These are phyloP conservation scores for Takashimella tepidaria DNA, from an alignment of 1,284 basidiomycete species.

Conservation along the genomic window DNA sequence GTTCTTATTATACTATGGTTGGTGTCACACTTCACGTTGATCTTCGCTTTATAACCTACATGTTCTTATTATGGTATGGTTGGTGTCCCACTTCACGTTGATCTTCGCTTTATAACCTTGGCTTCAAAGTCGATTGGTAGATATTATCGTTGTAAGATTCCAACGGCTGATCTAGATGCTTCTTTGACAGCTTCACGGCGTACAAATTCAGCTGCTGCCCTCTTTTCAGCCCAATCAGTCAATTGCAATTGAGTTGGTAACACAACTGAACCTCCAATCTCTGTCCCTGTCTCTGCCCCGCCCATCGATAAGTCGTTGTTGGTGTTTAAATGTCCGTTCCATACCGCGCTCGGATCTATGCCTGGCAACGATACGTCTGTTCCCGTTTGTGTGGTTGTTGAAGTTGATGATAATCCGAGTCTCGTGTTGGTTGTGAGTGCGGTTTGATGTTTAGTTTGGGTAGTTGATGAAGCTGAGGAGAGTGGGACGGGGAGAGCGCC, in stretches of 20 bases:
- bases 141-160: slow-evolving; percentile 7
- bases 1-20: no score
- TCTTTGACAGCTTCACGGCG: slow-evolving; percentile 13
- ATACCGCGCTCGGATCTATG: background rate
- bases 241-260: slow-evolving; percentile 5
- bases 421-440: background rate
- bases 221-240: slow-evolving; percentile 12
- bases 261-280: background rate
- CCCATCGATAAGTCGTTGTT: no score
- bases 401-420: background rate
- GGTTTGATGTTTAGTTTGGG: background rate
- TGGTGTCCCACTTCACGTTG: no score
- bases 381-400: background rate
- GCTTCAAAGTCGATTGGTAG: no score
- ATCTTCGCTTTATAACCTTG: no score
- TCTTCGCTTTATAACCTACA: no score
- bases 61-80: no score
- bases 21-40: no score
- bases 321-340: background rate
- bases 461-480: background rate
- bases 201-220: slow-evolving; percentile 13
- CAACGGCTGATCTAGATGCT: slow-evolving; percentile 11
- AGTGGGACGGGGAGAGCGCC: slow-evolving; percentile 17
- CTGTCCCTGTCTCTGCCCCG: background rate
- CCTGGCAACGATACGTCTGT: no score